Evolutionary conservation across 805 yeast species (phyloP).

Genomic region (Candida coleopterorum): DNA sequence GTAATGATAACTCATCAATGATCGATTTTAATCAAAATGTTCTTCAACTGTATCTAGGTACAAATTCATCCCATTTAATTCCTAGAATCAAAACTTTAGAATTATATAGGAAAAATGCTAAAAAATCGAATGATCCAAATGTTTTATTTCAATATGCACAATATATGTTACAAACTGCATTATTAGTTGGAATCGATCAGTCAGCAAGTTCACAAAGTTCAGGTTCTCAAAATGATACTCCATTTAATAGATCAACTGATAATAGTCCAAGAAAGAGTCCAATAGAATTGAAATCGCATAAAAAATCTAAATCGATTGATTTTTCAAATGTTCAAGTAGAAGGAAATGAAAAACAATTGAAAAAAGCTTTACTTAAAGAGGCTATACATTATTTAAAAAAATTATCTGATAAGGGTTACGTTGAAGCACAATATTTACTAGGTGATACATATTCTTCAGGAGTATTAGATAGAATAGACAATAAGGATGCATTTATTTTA

Average conservation of each 20-base stretch:
- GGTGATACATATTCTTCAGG: slow-evolving; percentile 91
- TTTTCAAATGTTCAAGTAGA: slow-evolving; percentile 11
- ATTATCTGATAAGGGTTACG: slow-evolving; percentile 72
- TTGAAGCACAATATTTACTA: slow-evolving; percentile 86
- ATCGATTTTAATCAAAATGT: slow-evolving; percentile 51
- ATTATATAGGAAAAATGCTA: slow-evolving; percentile 80
- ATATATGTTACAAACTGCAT: slow-evolving; percentile 80
- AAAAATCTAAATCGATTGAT: slow-evolving; percentile 19
- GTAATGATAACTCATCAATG: slow-evolving; percentile 28
- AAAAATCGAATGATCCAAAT: slow-evolving; percentile 77
- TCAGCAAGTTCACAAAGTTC: slow-evolving; percentile 10
- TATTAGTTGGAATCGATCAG: slow-evolving; percentile 45
- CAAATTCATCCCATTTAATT: slow-evolving; percentile 44
- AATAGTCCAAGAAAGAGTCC: slow-evolving; percentile 16
- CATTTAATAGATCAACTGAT: slow-evolving; percentile 11
- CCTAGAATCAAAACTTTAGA: slow-evolving; percentile 84
- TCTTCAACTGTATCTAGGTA: slow-evolving; percentile 51
- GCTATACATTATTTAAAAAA: slow-evolving; percentile 66
- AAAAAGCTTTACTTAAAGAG: slow-evolving; percentile 65
- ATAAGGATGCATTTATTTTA: slow-evolving; percentile 66
- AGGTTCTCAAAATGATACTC: slow-evolving; percentile 5
- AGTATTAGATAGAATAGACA: slow-evolving; percentile 74
- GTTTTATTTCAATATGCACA: slow-evolving; percentile 90
- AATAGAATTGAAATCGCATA: slow-evolving; percentile 14
- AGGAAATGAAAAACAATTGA: slow-evolving; percentile 29